phyloP scores from a whole-genome alignment of 2,329 filamentous ascomycete genomes.

The Aspergillus nomiae region DNA sequence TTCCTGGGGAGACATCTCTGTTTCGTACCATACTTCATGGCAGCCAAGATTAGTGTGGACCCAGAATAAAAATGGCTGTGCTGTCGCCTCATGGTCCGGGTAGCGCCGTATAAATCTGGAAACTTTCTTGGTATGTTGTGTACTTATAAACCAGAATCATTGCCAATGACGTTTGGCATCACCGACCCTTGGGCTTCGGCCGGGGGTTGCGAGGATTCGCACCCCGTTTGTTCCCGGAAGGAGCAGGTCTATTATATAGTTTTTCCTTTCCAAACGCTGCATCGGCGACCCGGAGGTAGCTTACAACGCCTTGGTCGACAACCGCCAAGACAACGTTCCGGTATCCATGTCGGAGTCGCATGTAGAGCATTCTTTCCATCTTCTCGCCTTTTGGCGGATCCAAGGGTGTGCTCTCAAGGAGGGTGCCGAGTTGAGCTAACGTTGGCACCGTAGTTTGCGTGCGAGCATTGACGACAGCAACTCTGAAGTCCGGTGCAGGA shows the following conservation, averaged over 20 bases:
- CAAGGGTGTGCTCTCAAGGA: conserved; percentile 74
- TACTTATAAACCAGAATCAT: neutral
- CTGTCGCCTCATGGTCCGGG: neutral
- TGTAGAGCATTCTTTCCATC: conserved; percentile 62
- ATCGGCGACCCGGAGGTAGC: conserved; percentile 81
- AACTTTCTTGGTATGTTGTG: neutral
- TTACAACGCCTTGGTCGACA: conserved; percentile 86
- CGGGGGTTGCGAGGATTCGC: conserved; percentile 29
- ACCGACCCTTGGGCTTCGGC: conserved; percentile 35
- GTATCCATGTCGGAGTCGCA: conserved; percentile 79
- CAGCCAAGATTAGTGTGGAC: neutral
- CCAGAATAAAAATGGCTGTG: neutral
- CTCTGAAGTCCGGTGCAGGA: conserved; percentile 76
- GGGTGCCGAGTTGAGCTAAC: conserved; percentile 66
- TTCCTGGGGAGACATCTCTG: conserved; percentile 31
- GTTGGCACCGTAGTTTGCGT: conserved; percentile 69
- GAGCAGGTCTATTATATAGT: conserved; percentile 58
- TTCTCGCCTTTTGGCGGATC: conserved; percentile 59
- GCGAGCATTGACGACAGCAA: conserved; percentile 78
- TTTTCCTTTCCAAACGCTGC: conserved; percentile 75
- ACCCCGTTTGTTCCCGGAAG: conserved; percentile 32
- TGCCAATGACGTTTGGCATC: neutral
- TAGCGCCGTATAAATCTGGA: neutral
- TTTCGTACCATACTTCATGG: neutral
- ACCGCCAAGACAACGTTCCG: conserved; percentile 83